Evolutionary conservation across 2,329 filamentous ascomycete species (phyloP), one percentile per base, ranked within the genome.

Genomic region (Botryotinia calthae): DNA sequence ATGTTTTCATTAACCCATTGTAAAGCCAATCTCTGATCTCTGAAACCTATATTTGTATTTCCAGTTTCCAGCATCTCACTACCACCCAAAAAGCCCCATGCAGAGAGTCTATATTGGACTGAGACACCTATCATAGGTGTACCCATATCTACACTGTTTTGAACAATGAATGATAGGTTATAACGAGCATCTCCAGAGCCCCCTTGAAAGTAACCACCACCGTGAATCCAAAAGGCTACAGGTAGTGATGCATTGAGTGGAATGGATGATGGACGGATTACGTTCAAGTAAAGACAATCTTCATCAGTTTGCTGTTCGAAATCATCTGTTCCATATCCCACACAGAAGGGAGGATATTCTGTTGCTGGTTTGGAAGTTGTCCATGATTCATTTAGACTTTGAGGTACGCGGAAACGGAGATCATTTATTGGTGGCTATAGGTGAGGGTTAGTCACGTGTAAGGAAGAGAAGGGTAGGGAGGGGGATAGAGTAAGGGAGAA

Each of bases 191-290:
- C 76, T 28, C 72, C 61, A 0, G 73, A 58, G 5, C 76, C 77
- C 16, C 77, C 77, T 78, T 82, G 79, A 71, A 78, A 82, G 48
- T 84, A 84, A 12, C 83, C 84, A 56, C 84, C 84, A 62, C 84
- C 80, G 74, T 88, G 85, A 63, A 89, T 88, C 86, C 87, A 89
- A 0, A 88, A 83, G 16, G 82, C 83, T 5, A 89, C 84, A 84
- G 87, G n/a, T 87, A 81, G 51, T 7, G 25, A 28, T 18, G 37
- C 40, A 16, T 58, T 69, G 10, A 14, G 46, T 6, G 22, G 65
- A 28, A 25, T 63, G 46, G 7, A 61, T 40, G 82, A 78, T 0
- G 86, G 86, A 22, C 87, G 83, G 34, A 89, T 81, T 9, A 89
- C 82, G 74, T 88, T 88, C 73, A 89, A 80, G 65, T 85, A 87